Percentiles rank a stretch among this genome's conserved stretches.
These are phyloP conservation scores for Calendula officinalis DNA, from an alignment of 129 eudicot genomes.

Conservation along the genomic window DNA sequence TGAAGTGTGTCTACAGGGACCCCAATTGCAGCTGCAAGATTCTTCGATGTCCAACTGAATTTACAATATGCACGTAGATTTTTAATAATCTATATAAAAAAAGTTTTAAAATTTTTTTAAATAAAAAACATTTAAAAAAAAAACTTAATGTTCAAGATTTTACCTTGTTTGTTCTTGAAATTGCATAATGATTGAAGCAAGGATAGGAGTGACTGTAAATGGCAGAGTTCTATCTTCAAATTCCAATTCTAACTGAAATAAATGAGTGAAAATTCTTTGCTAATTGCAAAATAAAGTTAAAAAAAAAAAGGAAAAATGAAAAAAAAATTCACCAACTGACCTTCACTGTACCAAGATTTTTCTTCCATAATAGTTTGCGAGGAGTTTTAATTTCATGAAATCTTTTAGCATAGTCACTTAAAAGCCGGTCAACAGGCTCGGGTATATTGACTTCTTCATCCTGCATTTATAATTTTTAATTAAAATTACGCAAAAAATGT, in stretches of 20 bases:
- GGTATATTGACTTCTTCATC: constrained; percentile 79
- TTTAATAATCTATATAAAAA: not conserved
- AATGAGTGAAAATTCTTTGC: not conserved
- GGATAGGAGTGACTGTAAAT: constrained; percentile 82
- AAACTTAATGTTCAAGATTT: not conserved
- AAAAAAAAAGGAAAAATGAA: constrained; percentile 12
- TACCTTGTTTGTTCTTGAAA: constrained; percentile 87
- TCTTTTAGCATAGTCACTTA: constrained; percentile 80
- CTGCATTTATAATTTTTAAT: constrained; percentile 40
- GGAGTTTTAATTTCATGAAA: constrained; percentile 91
- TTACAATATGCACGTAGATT: constrained; percentile 14
- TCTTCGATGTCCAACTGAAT: constrained; percentile 78
- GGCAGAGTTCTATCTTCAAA: constrained; percentile 79
- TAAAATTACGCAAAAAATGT: not conserved
- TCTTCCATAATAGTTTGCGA: constrained; percentile 94
- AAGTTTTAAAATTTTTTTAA: not conserved
- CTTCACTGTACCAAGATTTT: constrained; percentile 98
- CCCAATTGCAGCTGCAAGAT: constrained; percentile 90
- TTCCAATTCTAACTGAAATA: constrained; percentile 77
- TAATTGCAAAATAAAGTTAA: not conserved
- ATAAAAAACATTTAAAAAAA: not conserved
- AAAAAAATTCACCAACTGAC: constrained; percentile 33
- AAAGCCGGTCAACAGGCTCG: constrained; percentile 67
- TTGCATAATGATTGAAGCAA: constrained; percentile 84
- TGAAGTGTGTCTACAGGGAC: constrained; percentile 79